Conservation (phyloP, 306 rosid species). For the peach (Prunus persica) region DNA sequence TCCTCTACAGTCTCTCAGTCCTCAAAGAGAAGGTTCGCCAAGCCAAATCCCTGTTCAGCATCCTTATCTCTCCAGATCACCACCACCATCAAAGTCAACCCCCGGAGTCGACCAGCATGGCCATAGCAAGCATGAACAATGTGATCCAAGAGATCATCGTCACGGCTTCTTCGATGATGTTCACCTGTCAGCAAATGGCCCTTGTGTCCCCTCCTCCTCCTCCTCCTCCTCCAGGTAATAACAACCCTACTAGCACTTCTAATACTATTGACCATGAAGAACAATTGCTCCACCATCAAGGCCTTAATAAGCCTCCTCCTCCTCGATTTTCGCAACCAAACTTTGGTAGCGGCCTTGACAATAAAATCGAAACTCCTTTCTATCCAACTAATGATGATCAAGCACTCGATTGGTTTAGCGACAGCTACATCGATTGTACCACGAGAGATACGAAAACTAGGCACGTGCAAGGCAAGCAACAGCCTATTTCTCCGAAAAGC, state of each 20-base stretch:
- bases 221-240: conserved; percentile 23
- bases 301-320: background rate
- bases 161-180: conserved; percentile 73
- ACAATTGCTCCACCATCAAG: background rate
- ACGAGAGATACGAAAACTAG: background rate
- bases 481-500: background rate
- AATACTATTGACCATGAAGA: background rate
- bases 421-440: conserved; percentile 24
- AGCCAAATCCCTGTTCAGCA: conserved; percentile 46
- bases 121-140: conserved; percentile 50
- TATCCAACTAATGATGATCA: conserved; percentile 9
- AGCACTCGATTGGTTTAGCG: conserved; percentile 47
- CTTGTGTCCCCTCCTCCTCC: background rate
- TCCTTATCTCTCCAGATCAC: conserved; percentile 41
- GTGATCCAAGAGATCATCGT: conserved; percentile 70
- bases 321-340: conserved; percentile 15
- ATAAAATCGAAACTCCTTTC: background rate
- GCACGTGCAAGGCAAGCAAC: background rate
- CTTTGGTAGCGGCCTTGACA: background rate
- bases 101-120: conserved; percentile 35
- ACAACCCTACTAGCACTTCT: background rate
- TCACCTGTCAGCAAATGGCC: conserved; percentile 62
- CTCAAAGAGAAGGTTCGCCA: conserved; percentile 68
- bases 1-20: conserved; percentile 59
- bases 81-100: conserved; percentile 13